Conservation (phyloP, 176 grass and related monocot genomes). For the Oryza coarctata region DNA sequence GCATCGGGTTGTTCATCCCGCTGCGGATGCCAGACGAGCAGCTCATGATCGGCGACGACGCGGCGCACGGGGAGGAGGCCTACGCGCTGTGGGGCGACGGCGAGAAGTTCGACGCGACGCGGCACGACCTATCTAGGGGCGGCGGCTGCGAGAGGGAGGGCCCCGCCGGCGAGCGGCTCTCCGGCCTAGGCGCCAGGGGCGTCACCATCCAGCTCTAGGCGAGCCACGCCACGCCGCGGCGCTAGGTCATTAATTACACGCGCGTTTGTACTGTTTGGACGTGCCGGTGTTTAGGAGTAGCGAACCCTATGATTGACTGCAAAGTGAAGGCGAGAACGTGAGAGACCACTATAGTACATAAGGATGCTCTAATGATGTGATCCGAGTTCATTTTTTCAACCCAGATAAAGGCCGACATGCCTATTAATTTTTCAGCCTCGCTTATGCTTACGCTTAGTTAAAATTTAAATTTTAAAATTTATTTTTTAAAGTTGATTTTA, state of each 20-base stretch:
- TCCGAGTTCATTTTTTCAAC: neutral
- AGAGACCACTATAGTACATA: neutral
- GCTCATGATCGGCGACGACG: slow-evolving; percentile 85
- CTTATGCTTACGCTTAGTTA: no score
- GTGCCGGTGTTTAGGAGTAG: neutral
- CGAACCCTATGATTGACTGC: neutral
- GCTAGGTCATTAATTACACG: neutral
- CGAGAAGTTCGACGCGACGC: slow-evolving; percentile 71
- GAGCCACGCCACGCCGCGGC: neutral
- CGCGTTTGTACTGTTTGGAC: neutral
- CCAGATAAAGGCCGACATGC: neutral
- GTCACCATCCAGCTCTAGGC: slow-evolving; percentile 73
- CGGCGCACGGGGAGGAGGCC: slow-evolving; percentile 77
- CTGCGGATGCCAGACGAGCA: slow-evolving; percentile 79
- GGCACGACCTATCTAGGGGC: slow-evolving; percentile 54
- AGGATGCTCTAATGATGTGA: neutral
- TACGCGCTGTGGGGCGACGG: slow-evolving; percentile 91
- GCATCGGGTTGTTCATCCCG: slow-evolving; percentile 50
- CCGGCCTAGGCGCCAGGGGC: slow-evolving; percentile 56
- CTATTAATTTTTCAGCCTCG: no score
- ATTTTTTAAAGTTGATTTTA: no score
- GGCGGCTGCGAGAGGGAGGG: slow-evolving; percentile 35
- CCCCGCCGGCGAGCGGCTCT: slow-evolving; percentile 35
- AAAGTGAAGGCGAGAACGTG: neutral
- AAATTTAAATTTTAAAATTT: no score